Evolutionary conservation across 2,329 filamentous ascomycete species (phyloP), one percentile per base, ranked within the genome.

Genomic region (Cryphonectria naterciae): DNA sequence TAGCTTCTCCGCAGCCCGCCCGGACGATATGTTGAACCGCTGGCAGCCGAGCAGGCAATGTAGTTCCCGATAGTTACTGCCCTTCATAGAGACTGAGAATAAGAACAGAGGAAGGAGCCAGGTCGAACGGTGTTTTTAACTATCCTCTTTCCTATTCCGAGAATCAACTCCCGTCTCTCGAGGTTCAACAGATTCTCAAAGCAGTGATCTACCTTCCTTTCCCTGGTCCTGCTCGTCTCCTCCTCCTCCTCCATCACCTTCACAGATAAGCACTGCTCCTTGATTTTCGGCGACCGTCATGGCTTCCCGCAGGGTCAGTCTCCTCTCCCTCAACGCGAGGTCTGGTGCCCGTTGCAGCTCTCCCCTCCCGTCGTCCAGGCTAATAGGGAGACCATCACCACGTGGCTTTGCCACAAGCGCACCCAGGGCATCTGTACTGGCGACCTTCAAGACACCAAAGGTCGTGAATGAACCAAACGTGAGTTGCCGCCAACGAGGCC

Each of bases 381-480:
- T 69, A n/a, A 54, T 39, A 46, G 56, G 52, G 22, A 69, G 56
- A 35, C 28, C 69, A 41, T 52, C 67, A n/a, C 71, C 71, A 43
- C 65, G 72, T 13, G 63, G 72, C 3, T 75, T 81, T 58, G 76
- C 78, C 60, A 79, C 77, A 43, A 80, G 77, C 10, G 73, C 70
- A 39, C 69, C 74, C 58, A 82, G 78, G 66, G 76, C 78, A 76
- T 82, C 90, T 70, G 92, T 90, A 10, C 85, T 97, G 74, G 95
- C 94, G 65, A 87, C 89, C 73, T 98, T 98, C 88, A 95, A 93
- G 85, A 88, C 95, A 67, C 96, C 96, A 65, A 90, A 90, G 74
- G 89, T 98, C 76, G 85, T 89, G 79, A 99, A 99, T 80, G 96
- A 99, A 84, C 94, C 94, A n/a, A 99, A 98, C 80, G 95, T 97